Percentiles rank a stretch among this genome's conserved stretches.
Conservation (phyloP, 2,329 filamentous ascomycete genomes). For the Metarhizium anisopliae region DNA sequence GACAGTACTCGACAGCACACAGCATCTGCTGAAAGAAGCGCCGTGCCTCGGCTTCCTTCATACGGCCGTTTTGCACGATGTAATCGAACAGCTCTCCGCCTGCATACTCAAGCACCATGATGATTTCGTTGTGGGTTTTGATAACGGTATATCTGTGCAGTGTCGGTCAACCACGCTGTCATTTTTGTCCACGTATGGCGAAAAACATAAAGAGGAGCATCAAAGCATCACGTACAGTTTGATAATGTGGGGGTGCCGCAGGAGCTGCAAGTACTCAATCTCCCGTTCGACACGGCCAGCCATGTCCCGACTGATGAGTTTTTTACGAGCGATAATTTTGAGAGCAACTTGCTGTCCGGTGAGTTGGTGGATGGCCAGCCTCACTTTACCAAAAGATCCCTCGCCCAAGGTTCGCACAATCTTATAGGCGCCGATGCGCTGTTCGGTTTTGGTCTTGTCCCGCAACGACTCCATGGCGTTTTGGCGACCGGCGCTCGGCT, state of each 20-base stretch:
- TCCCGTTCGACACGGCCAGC: conserved; percentile 93
- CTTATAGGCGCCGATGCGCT: conserved; percentile 86
- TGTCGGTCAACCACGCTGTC: neutral
- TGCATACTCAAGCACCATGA: conserved; percentile 98
- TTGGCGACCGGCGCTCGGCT: conserved; percentile 17
- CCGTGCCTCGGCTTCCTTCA: conserved; percentile 85
- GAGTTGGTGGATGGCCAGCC: conserved; percentile 85
- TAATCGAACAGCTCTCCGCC: conserved; percentile 97
- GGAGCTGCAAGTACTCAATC: conserved; percentile 92
- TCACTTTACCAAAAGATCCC: conserved; percentile 97
- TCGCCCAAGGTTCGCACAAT: conserved; percentile 87
- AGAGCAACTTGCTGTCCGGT: conserved; percentile 93
- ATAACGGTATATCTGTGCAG: conserved; percentile 78
- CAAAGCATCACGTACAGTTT: conserved; percentile 60
- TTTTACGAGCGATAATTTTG: conserved; percentile 95
- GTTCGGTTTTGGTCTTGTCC: conserved; percentile 56
- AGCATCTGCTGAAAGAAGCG: conserved; percentile 99
- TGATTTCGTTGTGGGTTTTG: conserved; percentile 87
- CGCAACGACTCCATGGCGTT: conserved; percentile 26
- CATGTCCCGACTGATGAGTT: conserved; percentile 96
- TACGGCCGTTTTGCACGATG: conserved; percentile 86
- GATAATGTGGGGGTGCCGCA: conserved; percentile 97
- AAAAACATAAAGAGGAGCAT: neutral
- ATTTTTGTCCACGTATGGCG: neutral
- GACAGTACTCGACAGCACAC: conserved; percentile 97